These are phyloP conservation scores for Alternaria novae-zelandiae DNA, from an alignment of 2,329 filamentous ascomycete genomes.

Conservation along the genomic window DNA sequence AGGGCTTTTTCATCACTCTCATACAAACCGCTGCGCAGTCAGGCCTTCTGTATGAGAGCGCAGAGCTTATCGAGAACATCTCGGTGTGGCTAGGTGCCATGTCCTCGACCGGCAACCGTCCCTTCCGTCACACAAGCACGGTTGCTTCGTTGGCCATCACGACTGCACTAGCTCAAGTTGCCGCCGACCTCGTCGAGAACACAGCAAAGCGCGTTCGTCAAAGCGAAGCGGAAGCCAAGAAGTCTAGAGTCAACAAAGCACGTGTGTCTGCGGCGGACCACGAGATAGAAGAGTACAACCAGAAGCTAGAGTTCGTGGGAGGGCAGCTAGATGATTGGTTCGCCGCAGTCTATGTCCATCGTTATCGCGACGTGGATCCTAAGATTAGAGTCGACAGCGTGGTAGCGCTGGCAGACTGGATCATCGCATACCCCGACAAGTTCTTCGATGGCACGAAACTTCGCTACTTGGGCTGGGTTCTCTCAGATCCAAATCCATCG, in stretches of 20 bases:
- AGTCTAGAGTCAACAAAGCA: conserved; percentile 76
- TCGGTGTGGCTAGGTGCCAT: conserved; percentile 89
- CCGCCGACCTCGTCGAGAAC: conserved; percentile 71
- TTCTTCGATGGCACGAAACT: conserved; percentile 93
- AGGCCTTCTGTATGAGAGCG: conserved; percentile 79
- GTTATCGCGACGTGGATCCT: conserved; percentile 92
- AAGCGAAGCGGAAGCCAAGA: conserved; percentile 76
- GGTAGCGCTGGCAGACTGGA: conserved; percentile 86
- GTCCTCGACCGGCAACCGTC: conserved; percentile 84
- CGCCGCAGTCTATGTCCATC: conserved; percentile 90
- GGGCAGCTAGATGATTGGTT: conserved; percentile 83
- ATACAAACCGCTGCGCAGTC: conserved; percentile 81
- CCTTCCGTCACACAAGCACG: conserved; percentile 93
- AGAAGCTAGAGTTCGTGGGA: conserved; percentile 72
- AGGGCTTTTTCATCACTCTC: conserved; percentile 79
- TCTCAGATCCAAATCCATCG: conserved; percentile 78
- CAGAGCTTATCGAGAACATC: conserved; percentile 82
- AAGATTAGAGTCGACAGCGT: conserved; percentile 89
- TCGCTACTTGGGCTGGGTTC: conserved; percentile 92
- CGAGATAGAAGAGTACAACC: conserved; percentile 72
- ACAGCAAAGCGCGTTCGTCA: conserved; percentile 80
- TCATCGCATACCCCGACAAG: conserved; percentile 79
- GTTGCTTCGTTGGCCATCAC: conserved; percentile 82
- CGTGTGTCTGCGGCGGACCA: conserved; percentile 76
- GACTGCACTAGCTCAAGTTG: conserved; percentile 76